Percentiles rank a stretch among this genome's conserved stretches.
Evolutionary conservation across 140 eudicot species (phyloP).

Genomic region (Anethum foeniculum): DNA sequence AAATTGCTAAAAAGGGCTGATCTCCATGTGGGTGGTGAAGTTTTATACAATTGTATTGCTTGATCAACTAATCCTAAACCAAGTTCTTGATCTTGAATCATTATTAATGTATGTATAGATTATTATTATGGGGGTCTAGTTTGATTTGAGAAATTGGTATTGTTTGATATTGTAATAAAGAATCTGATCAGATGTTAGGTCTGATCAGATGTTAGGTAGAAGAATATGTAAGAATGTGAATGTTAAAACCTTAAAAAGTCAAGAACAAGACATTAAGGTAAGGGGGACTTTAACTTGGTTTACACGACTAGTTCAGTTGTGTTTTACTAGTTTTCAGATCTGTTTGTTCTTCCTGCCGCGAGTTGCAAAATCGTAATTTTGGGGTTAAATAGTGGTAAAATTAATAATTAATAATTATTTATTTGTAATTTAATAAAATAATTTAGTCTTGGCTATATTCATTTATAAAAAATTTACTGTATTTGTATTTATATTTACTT

Average conservation of each 20-base stretch:
- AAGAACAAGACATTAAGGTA: neutral
- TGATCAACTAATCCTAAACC: constrained; percentile 28
- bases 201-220: constrained; percentile 7
- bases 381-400: neutral
- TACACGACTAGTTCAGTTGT: neutral
- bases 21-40: constrained; percentile 79
- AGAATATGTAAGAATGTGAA: neutral
- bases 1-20: constrained; percentile 62
- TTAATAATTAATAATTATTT: too few species aligned
- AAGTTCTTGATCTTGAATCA: constrained; percentile 26
- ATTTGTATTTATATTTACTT: too few species aligned
- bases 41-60: constrained; percentile 47
- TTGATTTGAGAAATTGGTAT: neutral
- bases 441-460: too few species aligned
- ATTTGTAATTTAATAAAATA: too few species aligned
- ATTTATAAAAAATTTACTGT: too few species aligned
- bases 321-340: neutral
- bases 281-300: neutral
- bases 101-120: neutral
- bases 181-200: neutral
- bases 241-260: constrained; percentile 4
- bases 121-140: constrained; percentile 9
- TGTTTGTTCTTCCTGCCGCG: neutral
- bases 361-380: neutral
- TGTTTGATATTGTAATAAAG: neutral